These are phyloP conservation scores for Nymphaea colorata DNA, from an alignment of 164 flowering plant genomes.

Conservation along the genomic window DNA sequence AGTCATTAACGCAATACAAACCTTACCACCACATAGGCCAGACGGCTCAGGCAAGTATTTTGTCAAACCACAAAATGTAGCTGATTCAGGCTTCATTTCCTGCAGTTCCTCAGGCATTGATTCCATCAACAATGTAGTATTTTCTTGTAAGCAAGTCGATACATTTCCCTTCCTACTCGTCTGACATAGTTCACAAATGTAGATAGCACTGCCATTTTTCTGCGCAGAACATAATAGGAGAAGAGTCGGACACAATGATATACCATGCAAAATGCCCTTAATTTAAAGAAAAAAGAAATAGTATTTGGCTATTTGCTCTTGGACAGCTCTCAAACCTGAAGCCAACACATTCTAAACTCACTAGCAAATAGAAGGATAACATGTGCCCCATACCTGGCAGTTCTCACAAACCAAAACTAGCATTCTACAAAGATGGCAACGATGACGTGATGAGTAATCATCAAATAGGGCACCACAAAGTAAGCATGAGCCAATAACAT, in stretches of 20 bases:
- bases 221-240: neutral
- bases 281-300: too few relatives aligned
- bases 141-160: conserved; percentile 7
- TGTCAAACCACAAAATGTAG: conserved; percentile 9
- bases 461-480: conserved; percentile 58
- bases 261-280: too few relatives aligned
- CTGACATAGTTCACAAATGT: conserved; percentile 77
- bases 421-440: conserved; percentile 81
- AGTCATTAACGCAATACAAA: conserved; percentile 16
- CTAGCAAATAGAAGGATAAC: too few relatives aligned
- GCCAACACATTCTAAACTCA: too few relatives aligned
- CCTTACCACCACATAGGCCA: conserved; percentile 40
- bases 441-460: conserved; percentile 80
- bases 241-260: neutral
- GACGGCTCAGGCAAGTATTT: conserved; percentile 10
- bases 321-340: too few relatives aligned
- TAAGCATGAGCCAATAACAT: conserved; percentile 60
- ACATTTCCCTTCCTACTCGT: conserved; percentile 33
- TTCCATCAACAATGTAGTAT: conserved; percentile 1
- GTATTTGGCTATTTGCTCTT: too few relatives aligned
- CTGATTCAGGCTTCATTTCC: conserved; percentile 15
- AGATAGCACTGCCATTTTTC: conserved; percentile 24
- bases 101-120: conserved; percentile 11
- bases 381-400: conserved; percentile 47
- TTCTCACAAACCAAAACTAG: conserved; percentile 76